Evolutionary conservation across 2,329 filamentous ascomycete species (phyloP), one percentile per base, ranked within the genome.

Genomic region (Biscogniauxia marginata): DNA sequence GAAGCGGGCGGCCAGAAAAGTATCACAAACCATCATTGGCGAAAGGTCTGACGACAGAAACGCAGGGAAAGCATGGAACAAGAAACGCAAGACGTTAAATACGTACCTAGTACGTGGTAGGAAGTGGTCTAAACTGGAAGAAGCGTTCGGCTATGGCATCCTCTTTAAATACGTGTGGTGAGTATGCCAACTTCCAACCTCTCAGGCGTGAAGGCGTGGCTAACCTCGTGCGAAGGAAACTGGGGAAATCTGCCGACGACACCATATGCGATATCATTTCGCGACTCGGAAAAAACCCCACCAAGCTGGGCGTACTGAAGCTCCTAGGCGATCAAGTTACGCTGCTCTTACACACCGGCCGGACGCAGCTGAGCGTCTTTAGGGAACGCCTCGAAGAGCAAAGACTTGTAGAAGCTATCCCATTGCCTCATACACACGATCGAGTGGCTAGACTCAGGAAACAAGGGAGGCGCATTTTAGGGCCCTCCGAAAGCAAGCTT

Each of bases 151-250:
- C 21, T 50, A 52, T 18, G 53, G 49, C 16, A 52, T 55, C 22
- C 22, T 55, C 5, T 51, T 55, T 11, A 50, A 47, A 47, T 19
- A 55, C 30, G 24, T 19, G n/a, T 55, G 39, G 49, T 55, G 30
- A 24, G 48, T 46, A 22, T 7, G n/a, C 13, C 23, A 23, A 6
- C 7, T 6, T 43, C 19, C 11, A 21, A 20, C 11, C 3, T 20
- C 48, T 39, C n/a, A 23, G 23, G 22, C 13, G 7, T 25, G 30
- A 46, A 20, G n/a, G 45, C 23, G n/a, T 50, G 1, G 9, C 18
- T 7, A 34, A 34, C 11, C 30, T 34, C 16, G 9, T 5, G 5
- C 30, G 4, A 19, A 55, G 49, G 49, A 48, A 11, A n/a, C n/a
- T 55, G 19, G 39, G 3, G 18, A 55, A 55, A 16, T 23, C 23